Percentiles rank a stretch among this genome's conserved stretches.
These are phyloP conservation scores for Candida sanyaensis DNA, from an alignment of 1,139 yeast species.

Conservation along the genomic window DNA sequence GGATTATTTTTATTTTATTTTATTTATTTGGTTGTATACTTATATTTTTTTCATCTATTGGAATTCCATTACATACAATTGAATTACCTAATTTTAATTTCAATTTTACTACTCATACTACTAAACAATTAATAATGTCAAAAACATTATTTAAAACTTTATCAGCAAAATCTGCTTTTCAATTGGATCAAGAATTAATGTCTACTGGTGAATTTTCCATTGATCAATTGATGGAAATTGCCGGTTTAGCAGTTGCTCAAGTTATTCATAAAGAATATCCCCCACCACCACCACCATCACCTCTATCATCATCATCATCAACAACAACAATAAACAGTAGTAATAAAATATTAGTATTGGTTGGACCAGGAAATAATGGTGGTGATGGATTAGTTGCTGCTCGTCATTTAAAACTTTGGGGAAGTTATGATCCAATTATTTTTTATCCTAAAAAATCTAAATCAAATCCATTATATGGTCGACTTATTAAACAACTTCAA, in stretches of 20 bases:
- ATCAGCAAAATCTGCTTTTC: constrained; percentile 72
- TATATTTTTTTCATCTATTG: constrained; percentile 1
- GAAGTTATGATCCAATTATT: constrained; percentile 66
- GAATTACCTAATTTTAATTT: not conserved
- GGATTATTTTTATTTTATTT: not conserved
- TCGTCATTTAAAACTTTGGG: constrained; percentile 80
- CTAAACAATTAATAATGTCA: not conserved
- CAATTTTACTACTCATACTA: not conserved
- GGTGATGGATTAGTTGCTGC: constrained; percentile 98
- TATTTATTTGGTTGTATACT: constrained; percentile 4
- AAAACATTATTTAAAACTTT: constrained; percentile 34
- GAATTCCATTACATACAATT: not conserved
- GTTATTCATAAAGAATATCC: constrained; percentile 72
- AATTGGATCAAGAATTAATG: constrained; percentile 85
- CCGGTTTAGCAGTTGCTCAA: constrained; percentile 93
- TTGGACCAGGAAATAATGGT: constrained; percentile 96
- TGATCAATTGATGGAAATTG: constrained; percentile 95
- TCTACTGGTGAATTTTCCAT: constrained; percentile 79
- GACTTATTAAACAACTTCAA: constrained; percentile 59
- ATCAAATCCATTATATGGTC: constrained; percentile 42
- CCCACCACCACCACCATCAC: constrained; percentile 20
- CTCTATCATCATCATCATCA: not conserved
- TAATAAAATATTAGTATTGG: constrained; percentile 59
- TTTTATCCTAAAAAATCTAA: constrained; percentile 64
- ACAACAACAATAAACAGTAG: too few relatives aligned